A percentile compares a stretch with the other conserved stretches of the same genome.
These are phyloP conservation scores for Fomitopsis pinicola DNA, from an alignment of 1,284 basidiomycete species.

Conservation along the genomic window DNA sequence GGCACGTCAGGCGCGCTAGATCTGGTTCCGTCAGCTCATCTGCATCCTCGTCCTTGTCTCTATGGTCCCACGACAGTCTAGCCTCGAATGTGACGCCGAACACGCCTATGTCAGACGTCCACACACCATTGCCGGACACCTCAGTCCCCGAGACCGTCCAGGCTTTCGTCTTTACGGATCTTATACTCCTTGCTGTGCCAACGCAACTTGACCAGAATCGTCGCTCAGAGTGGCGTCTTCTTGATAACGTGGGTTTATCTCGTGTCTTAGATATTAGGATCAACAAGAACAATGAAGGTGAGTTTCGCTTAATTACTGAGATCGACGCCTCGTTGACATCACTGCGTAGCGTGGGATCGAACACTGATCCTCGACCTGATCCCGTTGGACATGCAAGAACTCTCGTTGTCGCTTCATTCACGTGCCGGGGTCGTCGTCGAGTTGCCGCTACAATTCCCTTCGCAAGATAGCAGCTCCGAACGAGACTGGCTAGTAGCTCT, in stretches of 20 bases:
- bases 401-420: constrained; percentile 37
- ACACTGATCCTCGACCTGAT: constrained; percentile 44
- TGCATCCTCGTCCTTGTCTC: constrained; percentile 32
- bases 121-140: not conserved
- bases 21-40: constrained; percentile 45
- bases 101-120: constrained; percentile 13
- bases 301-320: not conserved
- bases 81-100: constrained; percentile 15
- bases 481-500: constrained; percentile 48
- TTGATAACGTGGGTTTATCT: constrained; percentile 51
- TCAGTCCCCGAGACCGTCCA: constrained; percentile 20
- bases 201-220: constrained; percentile 9
- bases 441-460: constrained; percentile 25
- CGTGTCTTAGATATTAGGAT: constrained; percentile 49
- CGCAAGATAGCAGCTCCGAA: constrained; percentile 12
- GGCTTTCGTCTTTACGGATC: constrained; percentile 50
- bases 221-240: constrained; percentile 39
- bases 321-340: not conserved
- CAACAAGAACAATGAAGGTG: constrained; percentile 14
- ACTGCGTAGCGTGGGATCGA: constrained; percentile 27
- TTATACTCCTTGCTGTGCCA: constrained; percentile 39
- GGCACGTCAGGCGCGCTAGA: constrained; percentile 37
- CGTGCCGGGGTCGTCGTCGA: constrained; percentile 37
- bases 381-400: constrained; percentile 38
- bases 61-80: constrained; percentile 20